These are phyloP conservation scores for Stephanodiscus triporus DNA, from an alignment of 108 stramenopile genomes.

Conservation along the genomic window DNA sequence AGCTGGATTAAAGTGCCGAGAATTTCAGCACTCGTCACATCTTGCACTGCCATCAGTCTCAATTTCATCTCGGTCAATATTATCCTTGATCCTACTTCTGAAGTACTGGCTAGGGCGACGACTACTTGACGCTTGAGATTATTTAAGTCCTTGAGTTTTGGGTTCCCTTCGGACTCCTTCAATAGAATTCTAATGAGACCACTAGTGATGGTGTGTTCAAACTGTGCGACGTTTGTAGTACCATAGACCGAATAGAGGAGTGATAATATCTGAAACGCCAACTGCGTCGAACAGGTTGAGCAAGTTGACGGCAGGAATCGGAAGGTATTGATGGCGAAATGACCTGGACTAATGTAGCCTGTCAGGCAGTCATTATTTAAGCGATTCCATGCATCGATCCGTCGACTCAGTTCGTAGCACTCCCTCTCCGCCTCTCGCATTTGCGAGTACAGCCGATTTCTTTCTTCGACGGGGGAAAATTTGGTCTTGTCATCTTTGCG, in stretches of 20 bases:
- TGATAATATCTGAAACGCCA: slow-evolving; percentile 52
- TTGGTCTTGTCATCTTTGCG: slow-evolving; percentile 42
- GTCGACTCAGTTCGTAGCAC: slow-evolving; percentile 61
- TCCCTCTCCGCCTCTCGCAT: slow-evolving; percentile 80
- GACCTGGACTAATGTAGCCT: slow-evolving; percentile 3
- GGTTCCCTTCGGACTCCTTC: slow-evolving; percentile 40
- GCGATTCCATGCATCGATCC: slow-evolving; percentile 73
- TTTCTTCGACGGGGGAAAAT: slow-evolving; percentile 50
- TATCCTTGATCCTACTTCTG: slow-evolving; percentile 53
- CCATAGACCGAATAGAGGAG: slow-evolving; percentile 54
- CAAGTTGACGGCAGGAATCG: slow-evolving; percentile 67
- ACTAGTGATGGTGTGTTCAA: slow-evolving; percentile 31
- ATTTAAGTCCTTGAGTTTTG: slow-evolving; percentile 28
- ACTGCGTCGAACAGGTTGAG: slow-evolving; percentile 53
- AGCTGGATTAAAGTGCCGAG: slow-evolving; percentile 64
- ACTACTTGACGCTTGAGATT: slow-evolving; percentile 56
- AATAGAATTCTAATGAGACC: slow-evolving; percentile 52
- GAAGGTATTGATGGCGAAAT: not conserved
- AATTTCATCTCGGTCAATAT: slow-evolving; percentile 58
- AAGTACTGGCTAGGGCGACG: slow-evolving; percentile 64
- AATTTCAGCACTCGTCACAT: slow-evolving; percentile 64
- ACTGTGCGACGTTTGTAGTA: slow-evolving; percentile 35
- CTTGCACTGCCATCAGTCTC: slow-evolving; percentile 54
- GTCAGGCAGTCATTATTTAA: slow-evolving; percentile 62
- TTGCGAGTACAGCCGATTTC: slow-evolving; percentile 58